Evolutionary conservation across 345 rosid genomes (phyloP), one percentile per base, ranked within the genome.

Genomic region (Gossypium ekmanianum): DNA sequence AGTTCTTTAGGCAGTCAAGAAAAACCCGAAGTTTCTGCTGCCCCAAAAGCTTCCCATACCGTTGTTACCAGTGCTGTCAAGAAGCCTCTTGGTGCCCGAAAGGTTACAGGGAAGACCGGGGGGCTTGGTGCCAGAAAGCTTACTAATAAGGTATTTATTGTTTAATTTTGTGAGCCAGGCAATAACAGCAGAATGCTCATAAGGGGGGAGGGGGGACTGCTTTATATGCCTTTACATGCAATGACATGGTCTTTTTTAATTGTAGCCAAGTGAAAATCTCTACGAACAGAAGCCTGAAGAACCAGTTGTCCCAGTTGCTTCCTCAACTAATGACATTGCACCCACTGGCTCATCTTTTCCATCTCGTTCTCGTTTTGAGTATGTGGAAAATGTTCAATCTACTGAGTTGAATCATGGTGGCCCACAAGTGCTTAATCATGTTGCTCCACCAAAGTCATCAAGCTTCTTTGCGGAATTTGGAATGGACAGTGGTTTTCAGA

Each of bases 241-340:
- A 27, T 39, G 29, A 29, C 16, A 1, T 48, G 10, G 20, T 69
- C n/a, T 11, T 51, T 26, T 70, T 70, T 27, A 8, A 27, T 70
- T 29, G 47, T 87, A 95, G 98, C 81, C 97, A 54, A 92, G 83
- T 79, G 98, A 87, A 77, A 85, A 84, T 83, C 90, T 96, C 2
- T 96, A 96, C 80, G 98, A 96, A 76, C 99, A 96, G 81, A 92
- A 96, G 82, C 99, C 99, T 41, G 97, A 92, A 86, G 98, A 93
- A 77, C 88, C 87, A 27, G 83, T 81, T 76, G 79, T 82, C 77
- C 86, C 90, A 20, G 89, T 79, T 80, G 75, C 91, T 79, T 68
- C 97, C 68, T 73, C 95, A 52, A 78, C 87, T 76, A 87, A 77
- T 75, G 85, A 78, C 45, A 73, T 66, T 47, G 75, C 91, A 17